These are phyloP conservation scores for Debaryomyces subglobosus DNA, from an alignment of 1,139 yeast species.

Conservation along the genomic window DNA sequence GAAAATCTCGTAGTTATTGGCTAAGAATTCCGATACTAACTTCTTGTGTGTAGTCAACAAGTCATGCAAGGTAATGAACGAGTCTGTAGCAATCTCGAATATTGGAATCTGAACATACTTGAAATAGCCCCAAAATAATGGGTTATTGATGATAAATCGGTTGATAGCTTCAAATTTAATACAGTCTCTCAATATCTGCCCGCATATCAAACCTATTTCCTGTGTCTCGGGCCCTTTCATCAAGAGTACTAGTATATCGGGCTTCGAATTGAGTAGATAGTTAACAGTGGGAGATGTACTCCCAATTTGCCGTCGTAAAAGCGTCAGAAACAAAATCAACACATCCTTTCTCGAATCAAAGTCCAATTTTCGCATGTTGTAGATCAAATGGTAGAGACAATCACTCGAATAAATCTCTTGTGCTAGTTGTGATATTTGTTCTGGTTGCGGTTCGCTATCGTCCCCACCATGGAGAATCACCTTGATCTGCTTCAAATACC, in stretches of 20 bases:
- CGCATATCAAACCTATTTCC: constrained; percentile 75
- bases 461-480: constrained; percentile 76
- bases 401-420: constrained; percentile 79
- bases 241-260: constrained; percentile 63
- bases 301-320: constrained; percentile 79
- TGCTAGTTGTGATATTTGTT: constrained; percentile 70
- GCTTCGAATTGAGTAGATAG: constrained; percentile 62
- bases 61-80: constrained; percentile 76
- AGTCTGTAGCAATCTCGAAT: constrained; percentile 89
- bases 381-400: constrained; percentile 61
- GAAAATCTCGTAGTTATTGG: constrained; percentile 56
- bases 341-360: constrained; percentile 92
- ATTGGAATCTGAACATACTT: constrained; percentile 73
- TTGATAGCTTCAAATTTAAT: constrained; percentile 77
- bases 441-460: constrained; percentile 69
- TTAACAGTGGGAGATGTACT: constrained; percentile 86
- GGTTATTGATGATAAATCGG: constrained; percentile 54
- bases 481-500: constrained; percentile 69
- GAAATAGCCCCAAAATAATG: constrained; percentile 80
- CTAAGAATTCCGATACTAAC: constrained; percentile 70
- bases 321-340: constrained; percentile 67
- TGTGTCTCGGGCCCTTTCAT: constrained; percentile 70
- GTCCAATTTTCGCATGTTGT: constrained; percentile 65
- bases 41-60: constrained; percentile 70
- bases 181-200: constrained; percentile 84